phyloP scores from a whole-genome alignment of 331 rosid species.

The Prunus yedoensis region DNA sequence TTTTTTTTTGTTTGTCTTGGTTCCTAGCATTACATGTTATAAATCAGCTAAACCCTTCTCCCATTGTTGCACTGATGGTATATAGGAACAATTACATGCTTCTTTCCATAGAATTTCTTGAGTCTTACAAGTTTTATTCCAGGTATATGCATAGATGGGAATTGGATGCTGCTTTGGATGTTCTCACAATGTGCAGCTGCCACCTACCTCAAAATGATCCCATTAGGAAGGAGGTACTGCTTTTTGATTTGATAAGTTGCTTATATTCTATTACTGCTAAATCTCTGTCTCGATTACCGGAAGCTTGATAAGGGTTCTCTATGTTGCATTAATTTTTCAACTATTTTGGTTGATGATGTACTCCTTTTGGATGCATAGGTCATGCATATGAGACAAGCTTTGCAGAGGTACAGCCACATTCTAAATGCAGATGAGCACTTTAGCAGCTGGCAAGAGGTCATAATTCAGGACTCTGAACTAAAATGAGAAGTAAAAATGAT shows the following conservation, averaged over 20 bases:
- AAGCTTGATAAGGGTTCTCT: neutral
- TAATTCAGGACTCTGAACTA: constrained; percentile 23
- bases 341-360: constrained; percentile 20
- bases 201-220: constrained; percentile 71
- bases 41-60: neutral
- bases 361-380: constrained; percentile 55
- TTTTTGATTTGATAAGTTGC: constrained; percentile 17
- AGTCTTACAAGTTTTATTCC: constrained; percentile 29
- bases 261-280: constrained; percentile 20
- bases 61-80: neutral
- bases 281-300: constrained; percentile 1
- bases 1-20: neutral
- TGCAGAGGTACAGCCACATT: constrained; percentile 89
- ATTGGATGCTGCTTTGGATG: constrained; percentile 92
- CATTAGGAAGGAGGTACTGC: constrained; percentile 64
- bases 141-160: constrained; percentile 93
- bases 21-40: neutral
- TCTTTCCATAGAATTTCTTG: constrained; percentile 9
- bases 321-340: neutral
- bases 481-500: neutral
- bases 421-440: constrained; percentile 84
- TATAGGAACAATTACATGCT: neutral
- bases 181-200: constrained; percentile 97
- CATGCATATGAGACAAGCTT: constrained; percentile 76
- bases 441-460: constrained; percentile 98